Conservation (phyloP, 306 rosid genomes). For the Prunus fruticosa region DNA sequence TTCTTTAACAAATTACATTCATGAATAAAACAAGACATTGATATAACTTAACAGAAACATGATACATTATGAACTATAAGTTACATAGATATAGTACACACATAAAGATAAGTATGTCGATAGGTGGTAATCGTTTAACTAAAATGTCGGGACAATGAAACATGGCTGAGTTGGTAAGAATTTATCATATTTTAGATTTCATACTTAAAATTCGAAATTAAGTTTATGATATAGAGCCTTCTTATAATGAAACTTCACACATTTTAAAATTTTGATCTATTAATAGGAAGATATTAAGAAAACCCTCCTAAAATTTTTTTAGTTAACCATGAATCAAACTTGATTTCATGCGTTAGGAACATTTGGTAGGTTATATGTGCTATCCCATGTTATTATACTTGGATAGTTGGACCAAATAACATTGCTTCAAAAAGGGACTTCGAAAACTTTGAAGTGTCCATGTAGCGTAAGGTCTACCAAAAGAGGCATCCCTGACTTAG, state of each 20-base stretch:
- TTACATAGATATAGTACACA: neutral
- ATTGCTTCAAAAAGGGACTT: neutral
- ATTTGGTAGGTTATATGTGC: neutral
- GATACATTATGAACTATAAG: neutral
- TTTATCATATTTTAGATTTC: neutral
- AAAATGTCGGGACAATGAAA: neutral
- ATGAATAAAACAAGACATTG: slow-evolving; percentile 10
- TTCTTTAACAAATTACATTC: slow-evolving; percentile 7
- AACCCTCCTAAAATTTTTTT: neutral
- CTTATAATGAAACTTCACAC: neutral
- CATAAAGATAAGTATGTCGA: neutral
- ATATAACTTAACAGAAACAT: slow-evolving; percentile 9
- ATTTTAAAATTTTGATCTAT: neutral
- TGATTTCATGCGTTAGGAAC: neutral
- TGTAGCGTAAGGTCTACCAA: neutral
- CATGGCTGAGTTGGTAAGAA: neutral
- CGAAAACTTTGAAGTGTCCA: neutral
- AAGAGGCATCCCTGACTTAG: neutral
- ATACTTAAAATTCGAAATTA: neutral
- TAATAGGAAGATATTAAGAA: neutral
- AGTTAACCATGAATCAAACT: neutral
- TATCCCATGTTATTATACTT: neutral
- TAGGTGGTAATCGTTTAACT: neutral
- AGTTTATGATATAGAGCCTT: neutral
- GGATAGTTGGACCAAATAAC: neutral